A percentile compares a stretch with the other conserved stretches of the same genome.
Evolutionary conservation across 2,329 filamentous ascomycete genomes (phyloP).

Genomic region (Monosporascus sp.): DNA sequence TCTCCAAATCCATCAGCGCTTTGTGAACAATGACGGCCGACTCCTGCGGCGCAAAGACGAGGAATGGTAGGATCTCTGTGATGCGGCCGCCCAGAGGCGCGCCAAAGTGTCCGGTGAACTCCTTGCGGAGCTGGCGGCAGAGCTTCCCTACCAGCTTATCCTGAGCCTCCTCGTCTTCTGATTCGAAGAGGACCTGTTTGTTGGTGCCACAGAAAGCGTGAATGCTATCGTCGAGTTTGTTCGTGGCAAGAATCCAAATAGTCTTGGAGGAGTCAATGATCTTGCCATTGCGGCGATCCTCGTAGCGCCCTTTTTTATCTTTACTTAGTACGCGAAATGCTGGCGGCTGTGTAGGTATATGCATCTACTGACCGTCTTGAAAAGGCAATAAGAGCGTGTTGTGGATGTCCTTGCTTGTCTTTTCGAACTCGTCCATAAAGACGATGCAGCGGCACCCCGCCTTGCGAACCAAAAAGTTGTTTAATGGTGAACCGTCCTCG

Average conservation of each 20-base stretch:
- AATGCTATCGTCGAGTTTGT: conserved; percentile 35
- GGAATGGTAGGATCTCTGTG: conserved; percentile 13
- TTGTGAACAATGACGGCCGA: conserved; percentile 7
- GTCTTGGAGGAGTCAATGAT: conserved; percentile 37
- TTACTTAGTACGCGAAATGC: background rate
- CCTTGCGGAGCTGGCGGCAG: conserved; percentile 6
- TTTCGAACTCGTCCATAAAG: conserved; percentile 49
- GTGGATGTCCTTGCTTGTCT: conserved; percentile 34
- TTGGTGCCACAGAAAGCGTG: conserved; percentile 30
- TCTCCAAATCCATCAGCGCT: conserved; percentile 3
- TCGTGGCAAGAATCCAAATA: conserved; percentile 46
- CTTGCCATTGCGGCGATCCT: conserved; percentile 31
- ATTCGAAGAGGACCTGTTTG: conserved; percentile 2
- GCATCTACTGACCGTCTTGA: conserved; percentile 31
- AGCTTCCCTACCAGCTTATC: conserved; percentile 9
- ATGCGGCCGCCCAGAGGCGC: conserved; percentile 12
- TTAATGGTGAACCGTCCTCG: conserved; percentile 36
- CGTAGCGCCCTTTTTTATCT: conserved; percentile 25
- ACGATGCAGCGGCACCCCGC: conserved; percentile 34
- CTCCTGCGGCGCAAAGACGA: conserved; percentile 9
- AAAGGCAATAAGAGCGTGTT: conserved; percentile 39
- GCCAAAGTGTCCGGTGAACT: conserved; percentile 7
- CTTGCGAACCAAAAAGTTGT: conserved; percentile 40
- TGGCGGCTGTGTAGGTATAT: background rate
- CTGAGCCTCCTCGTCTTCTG: conserved; percentile 6